Percentiles rank a stretch among this genome's conserved stretches.
phyloP scores from a whole-genome alignment of 2,329 filamentous ascomycete genomes.

The Fusarium irregulare region DNA sequence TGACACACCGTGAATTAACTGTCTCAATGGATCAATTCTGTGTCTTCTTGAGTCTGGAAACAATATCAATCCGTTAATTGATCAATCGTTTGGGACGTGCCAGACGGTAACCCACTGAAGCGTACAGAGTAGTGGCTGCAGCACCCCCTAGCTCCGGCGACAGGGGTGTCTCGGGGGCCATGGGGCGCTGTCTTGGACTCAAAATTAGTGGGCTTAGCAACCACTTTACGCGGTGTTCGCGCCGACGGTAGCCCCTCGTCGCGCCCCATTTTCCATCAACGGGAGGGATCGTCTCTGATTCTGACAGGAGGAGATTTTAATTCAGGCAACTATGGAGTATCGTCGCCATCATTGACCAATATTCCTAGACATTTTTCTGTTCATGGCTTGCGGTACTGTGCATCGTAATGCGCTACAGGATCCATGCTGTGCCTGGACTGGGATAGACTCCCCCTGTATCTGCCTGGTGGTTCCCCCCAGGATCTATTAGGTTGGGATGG shows the following conservation, averaged over 20 bases:
- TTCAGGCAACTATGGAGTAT: conserved; percentile 50
- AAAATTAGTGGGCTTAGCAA: conserved; percentile 42
- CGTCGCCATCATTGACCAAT: conserved; percentile 35
- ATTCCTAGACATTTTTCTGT: conserved; percentile 37
- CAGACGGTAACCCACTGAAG: conserved; percentile 25
- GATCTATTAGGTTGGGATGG: conserved; percentile 9
- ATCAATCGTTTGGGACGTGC: conserved; percentile 33
- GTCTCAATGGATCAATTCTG: conserved; percentile 32
- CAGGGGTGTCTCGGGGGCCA: conserved; percentile 26
- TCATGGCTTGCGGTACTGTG: conserved; percentile 14
- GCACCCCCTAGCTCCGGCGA: conserved; percentile 29
- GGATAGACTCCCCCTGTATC: conserved; percentile 35
- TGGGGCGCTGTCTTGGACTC: conserved; percentile 35
- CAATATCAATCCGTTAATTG: conserved; percentile 15
- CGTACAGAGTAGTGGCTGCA: conserved; percentile 40
- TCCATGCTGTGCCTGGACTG: conserved; percentile 36
- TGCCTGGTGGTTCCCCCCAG: conserved; percentile 36
- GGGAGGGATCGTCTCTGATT: conserved; percentile 39
- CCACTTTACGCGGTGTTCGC: conserved; percentile 48
- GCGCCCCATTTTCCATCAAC: conserved; percentile 45
- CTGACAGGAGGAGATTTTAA: conserved; percentile 38
- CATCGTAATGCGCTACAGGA: conserved; percentile 12
- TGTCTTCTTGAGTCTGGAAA: conserved; percentile 12
- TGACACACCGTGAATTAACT: neutral
- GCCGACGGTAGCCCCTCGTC: conserved; percentile 43